Percentiles rank a stretch among this genome's conserved stretches.
phyloP scores from a whole-genome alignment of 148 eudicot species.

The Vaccinium corymbosum region DNA sequence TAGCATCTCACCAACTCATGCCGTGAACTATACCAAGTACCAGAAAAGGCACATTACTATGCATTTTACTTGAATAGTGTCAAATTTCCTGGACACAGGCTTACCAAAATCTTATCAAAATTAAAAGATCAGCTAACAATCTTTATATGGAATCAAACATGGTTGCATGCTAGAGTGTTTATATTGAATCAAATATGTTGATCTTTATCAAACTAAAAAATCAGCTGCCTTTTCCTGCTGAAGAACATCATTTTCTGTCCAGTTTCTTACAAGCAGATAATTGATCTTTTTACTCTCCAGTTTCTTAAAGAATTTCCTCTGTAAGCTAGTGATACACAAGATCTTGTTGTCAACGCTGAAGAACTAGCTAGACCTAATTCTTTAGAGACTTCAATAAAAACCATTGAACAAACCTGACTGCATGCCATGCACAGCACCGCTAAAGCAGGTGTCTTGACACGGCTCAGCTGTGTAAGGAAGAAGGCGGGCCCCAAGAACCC shows the following conservation, averaged over 20 bases:
- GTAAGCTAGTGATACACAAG: background rate
- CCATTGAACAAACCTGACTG: constrained; percentile 67
- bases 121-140: background rate
- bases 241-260: background rate
- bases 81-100: background rate
- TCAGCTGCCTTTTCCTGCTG: background rate
- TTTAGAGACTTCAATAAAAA: background rate
- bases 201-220: too few species aligned
- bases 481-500: constrained; percentile 98
- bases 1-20: constrained; percentile 8
- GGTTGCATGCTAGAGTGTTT: background rate
- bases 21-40: background rate
- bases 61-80: background rate
- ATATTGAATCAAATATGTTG: too few species aligned
- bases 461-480: constrained; percentile 78
- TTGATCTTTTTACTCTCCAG: background rate
- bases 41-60: background rate
- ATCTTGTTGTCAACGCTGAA: background rate
- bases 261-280: background rate
- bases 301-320: background rate
- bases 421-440: constrained; percentile 97
- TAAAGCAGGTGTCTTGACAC: constrained; percentile 73
- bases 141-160: background rate
- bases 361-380: background rate
- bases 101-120: too few species aligned